Evolutionary conservation across 306 rosid species (phyloP).

Genomic region (Spatholobus suberectus): DNA sequence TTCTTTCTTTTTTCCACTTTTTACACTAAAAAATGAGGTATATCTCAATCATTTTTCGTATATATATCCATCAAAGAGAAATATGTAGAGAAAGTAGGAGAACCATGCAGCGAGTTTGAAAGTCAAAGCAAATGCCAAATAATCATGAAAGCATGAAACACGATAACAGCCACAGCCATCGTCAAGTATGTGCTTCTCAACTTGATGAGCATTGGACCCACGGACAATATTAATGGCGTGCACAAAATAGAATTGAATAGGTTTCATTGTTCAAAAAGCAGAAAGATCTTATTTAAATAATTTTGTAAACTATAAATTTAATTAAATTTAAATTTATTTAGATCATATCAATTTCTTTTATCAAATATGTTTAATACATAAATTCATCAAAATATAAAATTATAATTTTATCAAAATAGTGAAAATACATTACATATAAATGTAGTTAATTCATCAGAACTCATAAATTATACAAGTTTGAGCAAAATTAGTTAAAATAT

Average conservation of each 20-base stretch:
- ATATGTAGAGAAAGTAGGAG: neutral
- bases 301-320: neutral
- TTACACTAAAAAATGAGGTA: neutral
- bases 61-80: neutral
- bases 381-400: neutral
- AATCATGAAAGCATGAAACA: neutral
- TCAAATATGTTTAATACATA: neutral
- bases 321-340: neutral
- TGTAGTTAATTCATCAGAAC: neutral
- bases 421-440: neutral
- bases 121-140: neutral
- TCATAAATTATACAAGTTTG: neutral
- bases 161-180: neutral
- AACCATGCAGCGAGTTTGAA: neutral
- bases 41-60: neutral
- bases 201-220: neutral
- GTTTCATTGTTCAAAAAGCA: neutral
- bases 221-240: neutral
- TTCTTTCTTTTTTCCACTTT: neutral
- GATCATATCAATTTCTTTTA: neutral
- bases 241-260: neutral
- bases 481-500: neutral
- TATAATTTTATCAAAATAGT: neutral
- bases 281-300: neutral
- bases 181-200: neutral